A percentile compares a stretch with the other conserved stretches of the same genome.
Conservation (phyloP, 2,329 filamentous ascomycete species). For the Epichloe elymi region DNA sequence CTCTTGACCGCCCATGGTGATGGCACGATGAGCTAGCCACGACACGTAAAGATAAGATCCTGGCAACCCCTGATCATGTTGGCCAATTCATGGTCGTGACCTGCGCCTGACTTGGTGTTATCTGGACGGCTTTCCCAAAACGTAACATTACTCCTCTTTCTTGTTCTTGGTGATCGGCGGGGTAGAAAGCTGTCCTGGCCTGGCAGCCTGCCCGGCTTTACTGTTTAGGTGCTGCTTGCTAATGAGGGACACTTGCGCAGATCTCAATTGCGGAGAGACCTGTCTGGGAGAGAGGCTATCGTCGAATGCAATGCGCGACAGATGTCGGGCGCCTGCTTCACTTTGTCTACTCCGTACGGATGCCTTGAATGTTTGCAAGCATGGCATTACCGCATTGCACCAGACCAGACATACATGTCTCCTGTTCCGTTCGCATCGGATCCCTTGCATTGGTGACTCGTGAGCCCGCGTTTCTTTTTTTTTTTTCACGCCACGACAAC, state of each 20-base stretch:
- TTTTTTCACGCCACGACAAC: too few species aligned
- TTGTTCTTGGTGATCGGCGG: background rate
- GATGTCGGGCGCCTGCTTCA: background rate
- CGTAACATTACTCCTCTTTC: background rate
- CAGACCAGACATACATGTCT: too few species aligned
- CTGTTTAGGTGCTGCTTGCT: too few species aligned
- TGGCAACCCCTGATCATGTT: background rate
- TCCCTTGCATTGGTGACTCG: too few species aligned
- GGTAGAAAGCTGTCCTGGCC: background rate
- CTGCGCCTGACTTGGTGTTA: background rate
- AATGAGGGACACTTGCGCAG: background rate
- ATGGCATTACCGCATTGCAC: too few species aligned
- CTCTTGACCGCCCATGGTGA: background rate
- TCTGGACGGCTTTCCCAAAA: background rate
- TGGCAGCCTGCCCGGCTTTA: too few species aligned
- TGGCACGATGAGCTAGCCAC: background rate
- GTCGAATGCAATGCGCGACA: background rate
- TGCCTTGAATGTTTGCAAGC: too few species aligned
- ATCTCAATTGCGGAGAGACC: slow-evolving; percentile 3
- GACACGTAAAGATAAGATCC: background rate
- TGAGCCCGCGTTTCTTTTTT: too few species aligned
- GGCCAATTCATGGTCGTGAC: background rate
- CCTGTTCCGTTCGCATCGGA: too few species aligned
- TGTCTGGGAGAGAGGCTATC: background rate
- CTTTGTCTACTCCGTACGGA: too few species aligned